Conservation (phyloP, 2,329 filamentous ascomycete species). For the Fusarium oligoseptatum region DNA sequence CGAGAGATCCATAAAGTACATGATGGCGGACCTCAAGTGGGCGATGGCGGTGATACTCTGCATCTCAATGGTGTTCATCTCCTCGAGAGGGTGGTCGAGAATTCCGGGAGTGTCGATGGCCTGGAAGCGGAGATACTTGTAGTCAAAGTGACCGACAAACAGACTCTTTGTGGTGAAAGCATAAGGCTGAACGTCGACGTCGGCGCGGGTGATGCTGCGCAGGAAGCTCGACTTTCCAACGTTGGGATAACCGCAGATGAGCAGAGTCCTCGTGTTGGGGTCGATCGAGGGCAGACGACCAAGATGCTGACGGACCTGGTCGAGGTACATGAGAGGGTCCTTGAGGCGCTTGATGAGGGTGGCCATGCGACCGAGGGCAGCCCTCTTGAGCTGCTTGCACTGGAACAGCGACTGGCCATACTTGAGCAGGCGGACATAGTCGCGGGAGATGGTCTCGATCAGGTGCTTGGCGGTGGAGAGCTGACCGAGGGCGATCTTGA, state of each 20-base stretch:
- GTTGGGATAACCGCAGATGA: constrained; percentile 98
- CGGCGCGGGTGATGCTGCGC: constrained; percentile 89
- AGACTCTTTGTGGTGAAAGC: constrained; percentile 98
- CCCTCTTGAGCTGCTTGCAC: constrained; percentile 98
- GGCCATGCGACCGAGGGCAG: constrained; percentile 96
- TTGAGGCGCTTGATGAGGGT: constrained; percentile 96
- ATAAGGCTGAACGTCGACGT: constrained; percentile 97
- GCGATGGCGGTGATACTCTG: constrained; percentile 97
- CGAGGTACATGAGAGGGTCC: constrained; percentile 93
- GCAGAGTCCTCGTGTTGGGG: constrained; percentile 93
- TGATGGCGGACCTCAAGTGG: constrained; percentile 91
- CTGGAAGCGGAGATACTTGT: constrained; percentile 75
- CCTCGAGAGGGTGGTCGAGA: constrained; percentile 94
- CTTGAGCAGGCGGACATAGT: constrained; percentile 92
- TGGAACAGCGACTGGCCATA: constrained; percentile 98
- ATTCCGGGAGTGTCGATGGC: constrained; percentile 99
- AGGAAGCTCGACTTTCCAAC: constrained; percentile 98
- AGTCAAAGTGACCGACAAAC: constrained; percentile 98
- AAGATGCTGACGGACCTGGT: constrained; percentile 92
- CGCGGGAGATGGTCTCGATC: constrained; percentile 94
- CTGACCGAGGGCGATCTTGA: constrained; percentile 95
- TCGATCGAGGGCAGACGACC: constrained; percentile 98
- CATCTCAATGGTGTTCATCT: constrained; percentile 99
- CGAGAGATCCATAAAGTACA: constrained; percentile 98
- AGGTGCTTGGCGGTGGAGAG: constrained; percentile 95